Base-by-base conservation (phyloP, 805 yeast species). In the Trichomonascus vanleenenianus region DNA sequence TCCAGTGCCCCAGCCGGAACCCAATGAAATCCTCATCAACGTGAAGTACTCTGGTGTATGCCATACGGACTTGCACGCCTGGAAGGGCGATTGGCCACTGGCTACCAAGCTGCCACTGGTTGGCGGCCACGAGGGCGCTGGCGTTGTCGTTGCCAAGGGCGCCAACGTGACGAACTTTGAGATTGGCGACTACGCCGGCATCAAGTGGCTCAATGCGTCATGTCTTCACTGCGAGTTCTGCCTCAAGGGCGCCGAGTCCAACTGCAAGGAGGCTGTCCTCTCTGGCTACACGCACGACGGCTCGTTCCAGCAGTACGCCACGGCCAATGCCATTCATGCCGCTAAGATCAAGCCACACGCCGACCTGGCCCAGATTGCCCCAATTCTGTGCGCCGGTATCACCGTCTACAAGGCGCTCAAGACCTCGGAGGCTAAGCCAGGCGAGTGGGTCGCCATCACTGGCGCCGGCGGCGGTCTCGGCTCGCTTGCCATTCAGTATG, bases 11-110 rank as follows among this genome's bases (percentile, higher is more conserved):
- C 67, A 63, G 41, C 95, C 95, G 58, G 81, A 76, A 62, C 69
- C 85, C 49, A 81, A 79, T 62, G 89, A 86, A 68, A 73, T 86
- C 55, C 74, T 87, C 63, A 73, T 87, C 68, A 79, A 87, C 65
- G 80, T 87, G 66, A 79, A 79, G 70, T 86, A 81, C 74, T 79
- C 95, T 22, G 96, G 96, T 68, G 95, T 86, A 47, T 86, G 96
- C 70, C 96, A 88, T 74, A 85, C 95, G 32, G 96, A 86, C 63
- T 76, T 87, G 64, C 96, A 87, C 72, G 95, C 94, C 46, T 85
- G 93, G 89, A 78, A 83, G 64, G 95, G 95, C 60, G 95, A 87
- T 70, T 86, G 95, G 94, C 93, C 94, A 43, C 71, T 83, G 64
- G 76, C 69, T 52, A 76, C 82, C 54, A 81, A 81, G 62, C 71